Evolutionary conservation across 495 filamentous ascomycete genomes (phyloP).

Genomic region (Annulohypoxylon maeteangense): DNA sequence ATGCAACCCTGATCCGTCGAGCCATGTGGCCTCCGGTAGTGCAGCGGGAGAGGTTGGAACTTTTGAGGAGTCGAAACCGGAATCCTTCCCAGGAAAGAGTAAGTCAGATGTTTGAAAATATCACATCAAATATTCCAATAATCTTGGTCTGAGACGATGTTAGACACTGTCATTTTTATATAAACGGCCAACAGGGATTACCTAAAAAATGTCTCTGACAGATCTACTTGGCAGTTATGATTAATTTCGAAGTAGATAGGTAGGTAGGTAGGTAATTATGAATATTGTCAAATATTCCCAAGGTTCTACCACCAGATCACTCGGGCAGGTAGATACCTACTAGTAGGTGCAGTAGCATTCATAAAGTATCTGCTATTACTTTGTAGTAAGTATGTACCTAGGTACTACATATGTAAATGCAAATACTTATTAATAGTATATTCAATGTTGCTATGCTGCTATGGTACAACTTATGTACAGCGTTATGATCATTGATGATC

Average conservation of each 20-base stretch:
- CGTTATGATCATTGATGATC: background rate
- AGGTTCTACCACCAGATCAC: too few relatives aligned
- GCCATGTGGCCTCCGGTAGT: slow-evolving; percentile 34
- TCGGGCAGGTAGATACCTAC: background rate
- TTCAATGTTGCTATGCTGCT: background rate
- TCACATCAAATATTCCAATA: background rate
- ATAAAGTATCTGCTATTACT: background rate
- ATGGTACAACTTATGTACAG: background rate
- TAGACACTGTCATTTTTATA: background rate
- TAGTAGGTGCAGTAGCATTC: background rate
- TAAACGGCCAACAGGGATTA: background rate
- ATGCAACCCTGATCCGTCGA: slow-evolving; percentile 21
- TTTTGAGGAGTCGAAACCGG: background rate
- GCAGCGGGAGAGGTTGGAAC: slow-evolving; percentile 12
- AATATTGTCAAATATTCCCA: too few relatives aligned
- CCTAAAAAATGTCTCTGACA: background rate
- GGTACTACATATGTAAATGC: background rate
- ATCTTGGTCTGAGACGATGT: background rate
- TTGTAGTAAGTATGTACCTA: too few relatives aligned
- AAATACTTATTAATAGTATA: background rate
- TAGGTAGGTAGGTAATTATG: too few relatives aligned
- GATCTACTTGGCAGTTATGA: too few relatives aligned
- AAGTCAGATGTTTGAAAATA: background rate
- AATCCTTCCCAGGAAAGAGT: background rate
- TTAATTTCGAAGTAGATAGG: too few relatives aligned